Evolutionary conservation across 169 alveolate species (phyloP), one percentile per base, ranked within the genome.

Genomic region (Plasmodium gallinaceum): DNA sequence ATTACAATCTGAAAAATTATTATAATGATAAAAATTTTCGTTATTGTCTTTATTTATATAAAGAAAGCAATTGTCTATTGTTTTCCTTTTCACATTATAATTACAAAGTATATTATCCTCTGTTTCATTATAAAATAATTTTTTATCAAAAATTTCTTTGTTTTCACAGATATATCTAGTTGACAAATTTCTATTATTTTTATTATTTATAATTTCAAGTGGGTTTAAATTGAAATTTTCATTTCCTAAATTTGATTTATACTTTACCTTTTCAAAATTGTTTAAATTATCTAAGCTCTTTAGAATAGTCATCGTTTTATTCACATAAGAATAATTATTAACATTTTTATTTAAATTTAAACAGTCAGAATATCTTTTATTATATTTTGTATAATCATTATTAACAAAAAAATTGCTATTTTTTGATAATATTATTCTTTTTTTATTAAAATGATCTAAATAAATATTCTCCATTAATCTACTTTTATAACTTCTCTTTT

Each of bases 401-500:
- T 52, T 24, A 10, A 58, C 51, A 16, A 16, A 14, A 0, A 46
- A 18, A 26, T 74, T 32, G 61, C 18, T 60, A 58, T 54, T 20
- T 39, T 52, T 74, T 14, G 74, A 74, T 39, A 74, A 26, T 58
- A 74, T 43, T 42, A 74, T 32, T 58, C 88, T 74, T 48, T 65
- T 74, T 43, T 74, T 74, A 42, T 43, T 74, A 42, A 20, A 74
- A 58, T 60, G 66, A 32, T 39, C 69, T 42, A 74, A 48, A 18
- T 74, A 65, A 26, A 74, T 18, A 60, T 60, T 74, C 60, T 60
- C 88, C 74, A 74, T 74, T 57, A 74, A 58, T 43, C 88, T 60
- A 10, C 74, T 58, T 74, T 60, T 60, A 43, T 58, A 58, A 26
- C 74, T 74, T 64, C 88, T 74, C 72, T 74, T 74, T 74, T 74